Base-by-base conservation (phyloP, 208 protist genomes). In the Plasmodiophora brassicae region DNA sequence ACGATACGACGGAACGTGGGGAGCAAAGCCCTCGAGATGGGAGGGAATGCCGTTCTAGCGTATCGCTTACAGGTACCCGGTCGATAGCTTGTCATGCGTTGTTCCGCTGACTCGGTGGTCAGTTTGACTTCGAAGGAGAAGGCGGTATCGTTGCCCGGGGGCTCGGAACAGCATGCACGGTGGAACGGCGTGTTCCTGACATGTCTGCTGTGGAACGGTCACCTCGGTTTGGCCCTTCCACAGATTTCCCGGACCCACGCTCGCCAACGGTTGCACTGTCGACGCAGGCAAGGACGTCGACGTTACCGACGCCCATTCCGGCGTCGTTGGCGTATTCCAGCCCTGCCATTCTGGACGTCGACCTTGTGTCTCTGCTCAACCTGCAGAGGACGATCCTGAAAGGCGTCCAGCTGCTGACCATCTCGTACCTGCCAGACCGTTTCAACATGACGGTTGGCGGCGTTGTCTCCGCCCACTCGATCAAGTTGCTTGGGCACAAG, bases 1-100 rank as follows among this genome's bases (percentile, higher is more conserved):
- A 91, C 91, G 83, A 46, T 95, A 22, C 87, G 90, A 53, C 88
- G 94, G 39, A 88, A 90, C 44, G 87, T 95, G 5, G 94, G 93
- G 43, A 84, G 90, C 28, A 94, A 94, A 46, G 93, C 45, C 45
- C 22, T 90, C 0, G 89, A 91, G 44, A 46, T 90, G 43, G 88
- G 86, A 10, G 90, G 65, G 0, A 92, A 92, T 88, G 88, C 90
- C 0, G 85, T 92, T 0, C 65, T 91, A 0, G 90, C 88, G 8
- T 92, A 91, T 72, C 88, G 71, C 38, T 85, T 78, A 5, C 32
- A 78, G 65, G 65, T 78, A 78, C 20, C n/a, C 41, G n/a, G 5
- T 78, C 41, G 5, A 5, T 5, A 78, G 5, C n/a, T 14, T 78
- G 5, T 78, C n/a, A 78, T 5, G 14, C n/a, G 14, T 38, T 14